Evolutionary conservation across 495 filamentous ascomycete species (phyloP).

Genomic region (Poronia punctata): DNA sequence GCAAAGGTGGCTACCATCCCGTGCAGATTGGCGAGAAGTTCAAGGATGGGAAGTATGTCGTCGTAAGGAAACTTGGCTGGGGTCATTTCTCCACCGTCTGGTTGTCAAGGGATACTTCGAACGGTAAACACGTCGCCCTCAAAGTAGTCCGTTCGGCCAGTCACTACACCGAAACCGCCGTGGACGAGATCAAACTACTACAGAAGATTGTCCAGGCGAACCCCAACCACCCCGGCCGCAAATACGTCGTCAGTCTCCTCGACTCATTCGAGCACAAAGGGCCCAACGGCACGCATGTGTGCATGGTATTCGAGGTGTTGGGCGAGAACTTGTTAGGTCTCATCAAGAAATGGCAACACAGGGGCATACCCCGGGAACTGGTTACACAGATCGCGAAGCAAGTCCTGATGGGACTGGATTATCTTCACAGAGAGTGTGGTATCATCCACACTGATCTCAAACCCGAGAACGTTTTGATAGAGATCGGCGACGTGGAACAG

Average conservation of each 20-base stretch:
- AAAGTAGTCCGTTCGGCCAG: conserved; percentile 96
- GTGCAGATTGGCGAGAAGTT: conserved; percentile 91
- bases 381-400: conserved; percentile 99
- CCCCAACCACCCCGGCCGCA: conserved; percentile 82
- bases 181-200: conserved; percentile 97
- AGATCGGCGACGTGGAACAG: conserved; percentile 95
- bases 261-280: conserved; percentile 98
- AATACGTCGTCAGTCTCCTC: conserved; percentile 89
- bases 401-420: conserved; percentile 89
- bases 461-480: conserved; percentile 96
- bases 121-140: conserved; percentile 88
- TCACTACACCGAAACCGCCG: conserved; percentile 97
- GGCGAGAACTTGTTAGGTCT: conserved; percentile 92
- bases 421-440: conserved; percentile 94
- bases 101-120: conserved; percentile 87
- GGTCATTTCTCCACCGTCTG: conserved; percentile 98
- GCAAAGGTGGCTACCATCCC: conserved; percentile 96
- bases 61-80: conserved; percentile 96
- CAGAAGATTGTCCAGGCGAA: conserved; percentile 96
- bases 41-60: conserved; percentile 94
- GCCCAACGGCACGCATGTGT: conserved; percentile 91
- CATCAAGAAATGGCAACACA: conserved; percentile 97
- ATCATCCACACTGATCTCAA: conserved; percentile 99
- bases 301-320: conserved; percentile 98
- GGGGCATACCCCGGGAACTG: conserved; percentile 89